Percentiles rank a stretch among this genome's conserved stretches.
Conservation (phyloP, 179 eudicot genomes). For the Dionaea muscipula region DNA sequence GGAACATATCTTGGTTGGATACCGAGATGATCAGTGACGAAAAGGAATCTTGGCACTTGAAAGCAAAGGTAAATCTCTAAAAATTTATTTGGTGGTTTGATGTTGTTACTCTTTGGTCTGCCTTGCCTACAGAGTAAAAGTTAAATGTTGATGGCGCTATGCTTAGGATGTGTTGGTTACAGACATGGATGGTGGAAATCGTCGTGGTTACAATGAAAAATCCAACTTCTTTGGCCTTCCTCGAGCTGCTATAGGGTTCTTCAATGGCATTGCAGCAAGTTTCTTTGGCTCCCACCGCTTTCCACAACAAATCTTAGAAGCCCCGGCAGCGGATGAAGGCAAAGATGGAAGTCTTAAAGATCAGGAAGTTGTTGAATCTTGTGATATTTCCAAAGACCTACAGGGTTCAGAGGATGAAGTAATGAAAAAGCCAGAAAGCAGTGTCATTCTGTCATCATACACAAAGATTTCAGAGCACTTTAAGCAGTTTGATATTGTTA, state of each 20-base stretch:
- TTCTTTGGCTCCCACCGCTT: slow-evolving; percentile 33
- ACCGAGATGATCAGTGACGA: slow-evolving; percentile 31
- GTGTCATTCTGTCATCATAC: slow-evolving; percentile 7
- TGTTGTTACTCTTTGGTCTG: too few relatives aligned
- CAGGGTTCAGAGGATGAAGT: slow-evolving; percentile 17
- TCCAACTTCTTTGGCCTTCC: slow-evolving; percentile 31
- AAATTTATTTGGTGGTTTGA: neutral
- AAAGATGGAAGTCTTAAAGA: slow-evolving; percentile 17
- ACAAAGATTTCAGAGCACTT: slow-evolving; percentile 17
- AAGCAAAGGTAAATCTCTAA: slow-evolving; percentile 27
- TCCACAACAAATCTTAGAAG: slow-evolving; percentile 19
- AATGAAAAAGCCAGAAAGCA: slow-evolving; percentile 13
- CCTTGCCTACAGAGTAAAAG: too few relatives aligned
- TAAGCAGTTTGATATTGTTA: slow-evolving; percentile 63
- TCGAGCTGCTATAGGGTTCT: slow-evolving; percentile 48
- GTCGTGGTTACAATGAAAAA: slow-evolving; percentile 11
- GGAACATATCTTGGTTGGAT: slow-evolving; percentile 20
- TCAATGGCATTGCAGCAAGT: slow-evolving; percentile 42
- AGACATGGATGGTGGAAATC: slow-evolving; percentile 11
- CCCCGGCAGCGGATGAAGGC: slow-evolving; percentile 16
- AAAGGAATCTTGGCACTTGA: slow-evolving; percentile 23
- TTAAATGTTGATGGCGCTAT: neutral
- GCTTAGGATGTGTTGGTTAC: slow-evolving; percentile 9
- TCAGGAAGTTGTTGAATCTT: slow-evolving; percentile 27
- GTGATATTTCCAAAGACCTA: slow-evolving; percentile 15